Evolutionary conservation across 23 red algal species (phyloP), one percentile per base, ranked within the genome.

Genomic region (Agarophyton chilense): DNA sequence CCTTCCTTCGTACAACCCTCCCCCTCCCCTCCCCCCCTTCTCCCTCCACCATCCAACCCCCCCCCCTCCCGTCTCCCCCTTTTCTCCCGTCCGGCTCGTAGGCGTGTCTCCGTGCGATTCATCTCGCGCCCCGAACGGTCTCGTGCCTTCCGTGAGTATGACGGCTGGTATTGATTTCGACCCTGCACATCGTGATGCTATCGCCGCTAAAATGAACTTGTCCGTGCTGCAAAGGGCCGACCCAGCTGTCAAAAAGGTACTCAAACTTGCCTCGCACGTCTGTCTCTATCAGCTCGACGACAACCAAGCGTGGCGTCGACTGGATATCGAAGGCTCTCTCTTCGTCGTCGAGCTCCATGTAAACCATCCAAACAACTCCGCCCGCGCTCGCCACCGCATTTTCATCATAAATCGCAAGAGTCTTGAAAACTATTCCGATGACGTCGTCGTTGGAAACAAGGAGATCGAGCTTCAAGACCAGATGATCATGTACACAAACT

Each of bases 401-500:
- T 42, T 92, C 0, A 84, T 92, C 66, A 58, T 83, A 47, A 92
- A 92, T 45, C 78, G 89, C 25, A 92, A 92, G 39, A 58, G 54
- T 39, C 89, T 78, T 4, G 21, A 58, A 11, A 84, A 92, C 64
- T 84, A 83, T 38, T 57, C 79, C 16, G 89, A 83, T 35, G 89
- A 92, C 66, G 44, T 92, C 32, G 61, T 64, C 24, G 44, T 76
- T 5, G 89, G 89, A 7, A 82, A 82, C 78, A 56, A 76, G 65
- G 61, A 92, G 22, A 61, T 92, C 49, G 89, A 92, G 25, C 78
- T 82, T 24, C 42, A 58, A 5, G 61, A 84, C 25, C 78, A 92
- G 78, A 92, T 84, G 79, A 72, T 92, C 46, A 92, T 92, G 89
- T 92, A 83, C 67, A 77, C 53, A 18, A 79, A 90, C 86, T 76